Evolutionary conservation across 2,329 filamentous ascomycete genomes (phyloP).

Genomic region (Cyphellophora attinorum): DNA sequence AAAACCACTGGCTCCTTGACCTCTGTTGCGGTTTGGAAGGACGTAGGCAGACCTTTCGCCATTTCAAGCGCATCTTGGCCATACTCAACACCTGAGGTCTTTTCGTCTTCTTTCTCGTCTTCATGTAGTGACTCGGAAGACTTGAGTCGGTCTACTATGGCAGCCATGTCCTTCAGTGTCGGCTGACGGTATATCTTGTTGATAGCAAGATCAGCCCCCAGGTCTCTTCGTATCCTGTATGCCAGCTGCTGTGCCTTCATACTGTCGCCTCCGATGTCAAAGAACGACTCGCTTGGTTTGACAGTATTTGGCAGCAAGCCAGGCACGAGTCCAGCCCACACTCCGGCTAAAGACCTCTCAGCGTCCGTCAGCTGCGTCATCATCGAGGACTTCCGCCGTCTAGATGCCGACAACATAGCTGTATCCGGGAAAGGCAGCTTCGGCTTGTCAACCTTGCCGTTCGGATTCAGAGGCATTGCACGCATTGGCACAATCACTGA

Average conservation of each 20-base stretch:
- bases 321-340: conserved; percentile 64
- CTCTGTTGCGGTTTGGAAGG: conserved; percentile 24
- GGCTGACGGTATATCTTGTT: conserved; percentile 60
- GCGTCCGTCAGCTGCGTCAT: conserved; percentile 38
- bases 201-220: conserved; percentile 55
- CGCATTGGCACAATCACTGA: conserved; percentile 63
- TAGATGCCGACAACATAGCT: conserved; percentile 50
- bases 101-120: conserved; percentile 39
- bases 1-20: conserved; percentile 52
- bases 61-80: conserved; percentile 39
- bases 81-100: conserved; percentile 33
- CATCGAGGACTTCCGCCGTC: conserved; percentile 39
- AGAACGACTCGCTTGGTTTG: conserved; percentile 56
- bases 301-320: conserved; percentile 60
- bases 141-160: conserved; percentile 37
- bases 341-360: conserved; percentile 57
- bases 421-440: conserved; percentile 72
- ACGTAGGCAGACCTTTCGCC: conserved; percentile 37
- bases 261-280: conserved; percentile 71
- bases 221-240: conserved; percentile 55
- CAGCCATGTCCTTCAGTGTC: conserved; percentile 48
- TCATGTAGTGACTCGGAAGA: conserved; percentile 20
- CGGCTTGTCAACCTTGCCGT: conserved; percentile 74
- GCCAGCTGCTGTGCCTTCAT: conserved; percentile 75
- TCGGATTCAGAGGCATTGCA: conserved; percentile 71